Evolutionary conservation across 345 rosid species (phyloP), one percentile per base, ranked within the genome.

Genomic region (Acer campestre): DNA sequence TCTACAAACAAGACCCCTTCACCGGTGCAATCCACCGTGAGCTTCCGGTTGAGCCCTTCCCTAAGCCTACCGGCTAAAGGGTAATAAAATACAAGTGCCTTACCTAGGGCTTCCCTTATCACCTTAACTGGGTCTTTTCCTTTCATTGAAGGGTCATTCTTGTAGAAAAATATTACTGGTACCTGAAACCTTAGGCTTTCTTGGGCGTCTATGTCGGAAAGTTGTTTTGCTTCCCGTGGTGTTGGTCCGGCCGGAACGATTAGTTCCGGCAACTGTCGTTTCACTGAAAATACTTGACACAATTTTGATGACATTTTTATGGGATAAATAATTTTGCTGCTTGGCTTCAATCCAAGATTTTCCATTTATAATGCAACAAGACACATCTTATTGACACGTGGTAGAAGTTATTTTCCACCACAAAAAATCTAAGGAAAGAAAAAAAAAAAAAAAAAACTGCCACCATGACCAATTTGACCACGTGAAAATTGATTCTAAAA

Each of bases 161-260:
- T 14, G 56, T 73, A 73, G 17, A 73, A 42, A 12, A 73, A 73
- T 20, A 73, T 20, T 20, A 61, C 3, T 9, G 58, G 58, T 8
- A 23, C 2, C 7, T 61, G 68, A 73, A 40, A 38, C 23, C 76
- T 73, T 3, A 73, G 12, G 22, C 76, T 9, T 61, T 73, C 67
- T 46, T 73, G 67, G 14, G 61, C 68, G 6, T 73, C 76, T 61
- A 73, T 61, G 18, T 61, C 67, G 9, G 76, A 73, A 14, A 73
- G 58, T 20, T 61, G 20, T 20, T 73, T 73, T 1, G 13, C 4
- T 59, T 59, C 58, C 13, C 53, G 35, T 6, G 67, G 76, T 3
- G 67, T 61, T 13, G 67, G 55, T 10, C 35, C 20, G 1, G 67
- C 55, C n/a, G 68, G 76, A 73, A 22, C n/a, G 16, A 73, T 61